Percentiles rank a stretch among this genome's conserved stretches.
These are phyloP conservation scores for Nicotiana knightiana DNA, from an alignment of 257 asterid genomes.

Conservation along the genomic window DNA sequence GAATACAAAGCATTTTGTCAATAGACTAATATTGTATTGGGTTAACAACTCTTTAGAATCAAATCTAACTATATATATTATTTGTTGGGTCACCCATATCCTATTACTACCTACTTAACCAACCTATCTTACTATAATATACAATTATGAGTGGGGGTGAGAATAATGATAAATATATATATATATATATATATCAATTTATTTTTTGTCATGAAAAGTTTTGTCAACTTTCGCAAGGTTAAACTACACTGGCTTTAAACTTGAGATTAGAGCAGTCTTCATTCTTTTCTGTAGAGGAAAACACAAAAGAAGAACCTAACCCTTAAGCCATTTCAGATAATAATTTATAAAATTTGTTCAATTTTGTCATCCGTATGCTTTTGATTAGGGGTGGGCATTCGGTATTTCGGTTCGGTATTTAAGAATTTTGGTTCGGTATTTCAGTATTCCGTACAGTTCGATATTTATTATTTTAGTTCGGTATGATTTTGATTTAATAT, in stretches of 20 bases:
- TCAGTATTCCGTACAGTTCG: too few species aligned
- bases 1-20: background rate
- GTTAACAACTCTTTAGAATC: background rate
- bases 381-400: too few species aligned
- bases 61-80: constrained; percentile 13
- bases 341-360: too few species aligned
- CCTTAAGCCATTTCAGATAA: background rate
- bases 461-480: too few species aligned
- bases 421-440: too few species aligned
- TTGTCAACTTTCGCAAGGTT: background rate
- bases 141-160: background rate
- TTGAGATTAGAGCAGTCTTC: background rate
- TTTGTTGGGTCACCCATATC: constrained; percentile 19
- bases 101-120: constrained; percentile 5
- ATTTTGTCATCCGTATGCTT: too few species aligned
- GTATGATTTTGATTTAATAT: too few species aligned
- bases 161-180: too few species aligned
- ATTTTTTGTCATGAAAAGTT: background rate
- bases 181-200: too few species aligned
- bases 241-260: background rate
- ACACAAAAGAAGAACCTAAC: too few species aligned
- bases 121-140: background rate
- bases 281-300: background rate
- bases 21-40: background rate
- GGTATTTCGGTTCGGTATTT: too few species aligned